Percentiles rank a stretch among this genome's conserved stretches.
These are phyloP conservation scores for Gypsophila paniculata DNA, from an alignment of 179 eudicot species.

Conservation along the genomic window DNA sequence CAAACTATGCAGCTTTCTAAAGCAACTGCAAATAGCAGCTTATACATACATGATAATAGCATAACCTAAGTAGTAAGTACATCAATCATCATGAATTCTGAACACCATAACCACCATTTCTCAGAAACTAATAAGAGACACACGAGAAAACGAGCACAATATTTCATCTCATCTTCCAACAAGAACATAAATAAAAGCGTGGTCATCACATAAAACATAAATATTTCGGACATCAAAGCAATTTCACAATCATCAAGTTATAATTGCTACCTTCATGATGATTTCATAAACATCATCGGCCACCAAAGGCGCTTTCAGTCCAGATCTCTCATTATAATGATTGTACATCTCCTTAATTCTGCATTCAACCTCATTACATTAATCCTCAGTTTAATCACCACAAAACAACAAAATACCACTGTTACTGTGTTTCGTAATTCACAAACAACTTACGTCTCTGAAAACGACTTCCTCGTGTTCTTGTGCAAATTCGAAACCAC, in stretches of 20 bases:
- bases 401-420: background rate
- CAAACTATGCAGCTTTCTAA: background rate
- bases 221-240: background rate
- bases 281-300: constrained; percentile 94
- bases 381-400: background rate
- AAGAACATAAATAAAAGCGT: too few species aligned
- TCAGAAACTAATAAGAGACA: too few species aligned
- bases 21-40: background rate
- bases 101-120: too few species aligned
- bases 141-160: background rate
- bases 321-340: constrained; percentile 75
- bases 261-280: constrained; percentile 68
- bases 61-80: too few species aligned
- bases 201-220: background rate
- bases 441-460: constrained; percentile 69
- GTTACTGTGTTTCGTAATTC: background rate
- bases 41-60: too few species aligned
- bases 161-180: too few species aligned
- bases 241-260: background rate
- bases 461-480: constrained; percentile 85
- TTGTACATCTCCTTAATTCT: constrained; percentile 82
- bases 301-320: constrained; percentile 69
- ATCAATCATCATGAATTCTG: too few species aligned
- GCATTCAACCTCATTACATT: constrained; percentile 10
- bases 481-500: constrained; percentile 94